Evolutionary conservation across 2,329 filamentous ascomycete species (phyloP).

Genomic region (Pseudogymnoascus verrucosus): DNA sequence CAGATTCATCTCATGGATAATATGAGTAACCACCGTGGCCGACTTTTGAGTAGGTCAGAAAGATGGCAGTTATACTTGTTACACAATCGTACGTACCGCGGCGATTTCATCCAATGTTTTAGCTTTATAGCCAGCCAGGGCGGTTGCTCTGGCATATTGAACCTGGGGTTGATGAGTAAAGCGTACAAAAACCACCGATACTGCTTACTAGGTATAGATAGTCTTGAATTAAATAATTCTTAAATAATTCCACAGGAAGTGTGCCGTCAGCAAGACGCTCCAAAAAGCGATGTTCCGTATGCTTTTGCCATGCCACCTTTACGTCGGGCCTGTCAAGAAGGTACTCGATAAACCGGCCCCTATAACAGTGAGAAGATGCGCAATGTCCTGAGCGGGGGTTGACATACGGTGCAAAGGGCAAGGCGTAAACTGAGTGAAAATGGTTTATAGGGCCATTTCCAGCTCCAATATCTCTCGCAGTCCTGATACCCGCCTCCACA

Average conservation of each 20-base stretch:
- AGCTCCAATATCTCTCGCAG: constrained; percentile 37
- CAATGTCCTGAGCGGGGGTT: too few species aligned
- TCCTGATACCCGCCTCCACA: constrained; percentile 61
- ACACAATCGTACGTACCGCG: constrained; percentile 41
- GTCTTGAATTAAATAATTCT: constrained; percentile 83
- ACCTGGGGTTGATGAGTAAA: constrained; percentile 39
- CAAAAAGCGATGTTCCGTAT: constrained; percentile 78
- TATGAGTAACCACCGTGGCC: constrained; percentile 65
- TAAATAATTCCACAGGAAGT: constrained; percentile 70
- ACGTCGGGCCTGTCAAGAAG: constrained; percentile 69
- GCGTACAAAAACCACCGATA: background rate
- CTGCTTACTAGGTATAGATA: constrained; percentile 71
- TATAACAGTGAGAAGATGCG: constrained; percentile 23
- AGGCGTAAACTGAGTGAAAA: constrained; percentile 61
- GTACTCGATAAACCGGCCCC: constrained; percentile 77
- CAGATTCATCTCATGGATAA: constrained; percentile 70
- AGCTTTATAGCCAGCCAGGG: constrained; percentile 77
- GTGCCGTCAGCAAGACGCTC: constrained; percentile 66
- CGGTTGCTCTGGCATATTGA: constrained; percentile 82
- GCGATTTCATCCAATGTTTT: constrained; percentile 65
- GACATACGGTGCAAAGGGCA: constrained; percentile 56
- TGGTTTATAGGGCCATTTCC: constrained; percentile 71
- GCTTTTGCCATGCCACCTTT: constrained; percentile 63
- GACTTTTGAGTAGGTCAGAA: constrained; percentile 33
- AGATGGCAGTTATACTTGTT: background rate